Base-by-base conservation (phyloP, 306 rosid genomes). In the Spatholobus suberectus region DNA sequence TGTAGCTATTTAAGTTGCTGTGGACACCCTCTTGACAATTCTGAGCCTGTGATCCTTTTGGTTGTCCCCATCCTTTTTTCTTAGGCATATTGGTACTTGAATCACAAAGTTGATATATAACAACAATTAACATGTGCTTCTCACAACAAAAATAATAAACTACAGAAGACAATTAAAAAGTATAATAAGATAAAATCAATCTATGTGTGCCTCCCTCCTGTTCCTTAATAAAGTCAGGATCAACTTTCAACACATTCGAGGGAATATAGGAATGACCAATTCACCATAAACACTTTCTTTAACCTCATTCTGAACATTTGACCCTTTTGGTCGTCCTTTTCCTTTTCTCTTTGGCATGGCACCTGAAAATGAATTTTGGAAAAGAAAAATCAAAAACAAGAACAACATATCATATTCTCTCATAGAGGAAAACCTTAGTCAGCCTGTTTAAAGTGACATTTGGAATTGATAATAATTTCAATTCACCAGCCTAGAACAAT, bases 321-420 rank as follows among this genome's bases (percentile, higher is more conserved):
- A 51, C 67, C 24, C 75, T 75, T 62, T 86, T 41, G 76, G 82
- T 67, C 44, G 54, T 51, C 83, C 83, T 51, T 76, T 81, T 41
- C 85, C 77, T 66, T 51, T 86, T 79, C 80, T 79, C 80, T 70
- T 83, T 1, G 77, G 61, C 87, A 86, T 78, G 81, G 61, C 47
- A 71, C 59, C 70, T 24, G 9, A 23, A 70, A 43, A 75, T 62
- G 68, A 52, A 76, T 23, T 29, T 51, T 13, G 15, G 5, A 15
- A 5, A n/a, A 24, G 14, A 21, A 13, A 20, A 24, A 38, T 24
- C 17, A 67, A 26, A 76, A 38, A 35, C 26, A 76, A 68, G 65
- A 55, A 58, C 55, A 54, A 24, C 62, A 32, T 6, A 61, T 46
- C 55, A 77, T 46, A 26, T 43, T 41, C 79, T 49, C 51, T n/a